Conservation (phyloP, 1,284 basidiomycete genomes). For the Cryptococcus floricola region DNA sequence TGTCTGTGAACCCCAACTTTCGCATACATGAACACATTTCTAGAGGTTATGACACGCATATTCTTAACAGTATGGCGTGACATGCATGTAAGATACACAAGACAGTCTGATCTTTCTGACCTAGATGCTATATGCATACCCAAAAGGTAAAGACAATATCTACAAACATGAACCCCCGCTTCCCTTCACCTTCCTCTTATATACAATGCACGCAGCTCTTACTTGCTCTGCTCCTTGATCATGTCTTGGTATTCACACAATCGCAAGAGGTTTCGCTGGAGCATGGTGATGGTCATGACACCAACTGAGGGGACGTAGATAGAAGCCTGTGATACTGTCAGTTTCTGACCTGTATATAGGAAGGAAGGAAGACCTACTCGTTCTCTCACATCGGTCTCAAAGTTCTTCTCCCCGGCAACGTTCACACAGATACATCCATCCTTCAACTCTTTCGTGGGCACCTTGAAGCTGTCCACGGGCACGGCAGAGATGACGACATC, state of each 20-base stretch:
- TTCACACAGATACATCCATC: constrained; percentile 91
- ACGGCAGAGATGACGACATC: constrained; percentile 92
- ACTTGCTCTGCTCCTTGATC: constrained; percentile 22
- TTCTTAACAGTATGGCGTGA: too few relatives aligned
- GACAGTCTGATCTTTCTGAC: neutral
- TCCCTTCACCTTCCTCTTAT: neutral
- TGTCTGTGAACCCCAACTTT: neutral
- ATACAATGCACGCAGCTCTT: neutral
- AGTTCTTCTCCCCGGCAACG: constrained; percentile 94
- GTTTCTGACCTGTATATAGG: neutral
- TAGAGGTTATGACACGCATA: too few relatives aligned
- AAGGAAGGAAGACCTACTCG: constrained; percentile 58
- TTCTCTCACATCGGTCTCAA: constrained; percentile 85
- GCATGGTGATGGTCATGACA: constrained; percentile 94
- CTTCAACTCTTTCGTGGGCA: constrained; percentile 83
- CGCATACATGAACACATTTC: neutral
- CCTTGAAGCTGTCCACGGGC: constrained; percentile 79
- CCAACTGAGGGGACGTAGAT: constrained; percentile 91
- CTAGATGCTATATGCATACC: neutral
- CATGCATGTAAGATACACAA: too few relatives aligned
- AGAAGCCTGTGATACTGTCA: constrained; percentile 60
- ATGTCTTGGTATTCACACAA: constrained; percentile 64
- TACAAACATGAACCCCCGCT: neutral
- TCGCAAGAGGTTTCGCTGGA: constrained; percentile 85
- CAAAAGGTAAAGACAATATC: neutral